phyloP scores from a whole-genome alignment of 495 filamentous ascomycete species.

The Copromyces sp. region DNA sequence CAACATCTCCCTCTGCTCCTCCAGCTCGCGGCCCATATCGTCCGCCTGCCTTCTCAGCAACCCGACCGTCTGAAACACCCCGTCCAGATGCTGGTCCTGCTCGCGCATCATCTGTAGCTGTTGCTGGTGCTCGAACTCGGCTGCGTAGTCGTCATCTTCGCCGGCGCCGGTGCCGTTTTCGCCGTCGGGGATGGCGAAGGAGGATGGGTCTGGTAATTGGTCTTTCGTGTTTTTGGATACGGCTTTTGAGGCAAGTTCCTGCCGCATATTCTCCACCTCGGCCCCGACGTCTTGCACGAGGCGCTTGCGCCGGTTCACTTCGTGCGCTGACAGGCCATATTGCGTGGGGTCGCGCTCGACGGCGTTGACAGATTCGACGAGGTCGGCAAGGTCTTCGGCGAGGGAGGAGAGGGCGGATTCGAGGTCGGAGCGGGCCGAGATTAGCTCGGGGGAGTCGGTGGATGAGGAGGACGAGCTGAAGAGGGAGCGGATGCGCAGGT shows the following conservation, averaged over 20 bases:
- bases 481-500: slow-evolving; percentile 88
- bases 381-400: slow-evolving; percentile 76
- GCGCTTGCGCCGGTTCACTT: slow-evolving; percentile 68
- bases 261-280: slow-evolving; percentile 80
- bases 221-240: slow-evolving; percentile 17
- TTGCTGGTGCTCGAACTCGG: slow-evolving; percentile 84
- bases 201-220: slow-evolving; percentile 56
- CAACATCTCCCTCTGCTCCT: slow-evolving; percentile 78
- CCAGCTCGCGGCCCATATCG: slow-evolving; percentile 89
- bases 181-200: slow-evolving; percentile 45
- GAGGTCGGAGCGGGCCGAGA: slow-evolving; percentile 75
- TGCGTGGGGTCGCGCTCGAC: slow-evolving; percentile 83
- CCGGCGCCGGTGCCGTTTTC: slow-evolving; percentile 29
- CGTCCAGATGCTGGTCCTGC: slow-evolving; percentile 87
- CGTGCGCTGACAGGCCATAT: slow-evolving; percentile 75
- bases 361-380: slow-evolving; percentile 76
- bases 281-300: slow-evolving; percentile 83
- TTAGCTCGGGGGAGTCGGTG: slow-evolving; percentile 63
- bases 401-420: slow-evolving; percentile 66
- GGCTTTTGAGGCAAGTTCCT: slow-evolving; percentile 55
- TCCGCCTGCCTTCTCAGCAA: slow-evolving; percentile 82
- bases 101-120: slow-evolving; percentile 88
- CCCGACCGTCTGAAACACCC: slow-evolving; percentile 85
- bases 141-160: slow-evolving; percentile 61
- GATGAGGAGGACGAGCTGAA: slow-evolving; percentile 29